Conservation (phyloP, 2,329 filamentous ascomycete genomes). For the Venturia asperata region DNA sequence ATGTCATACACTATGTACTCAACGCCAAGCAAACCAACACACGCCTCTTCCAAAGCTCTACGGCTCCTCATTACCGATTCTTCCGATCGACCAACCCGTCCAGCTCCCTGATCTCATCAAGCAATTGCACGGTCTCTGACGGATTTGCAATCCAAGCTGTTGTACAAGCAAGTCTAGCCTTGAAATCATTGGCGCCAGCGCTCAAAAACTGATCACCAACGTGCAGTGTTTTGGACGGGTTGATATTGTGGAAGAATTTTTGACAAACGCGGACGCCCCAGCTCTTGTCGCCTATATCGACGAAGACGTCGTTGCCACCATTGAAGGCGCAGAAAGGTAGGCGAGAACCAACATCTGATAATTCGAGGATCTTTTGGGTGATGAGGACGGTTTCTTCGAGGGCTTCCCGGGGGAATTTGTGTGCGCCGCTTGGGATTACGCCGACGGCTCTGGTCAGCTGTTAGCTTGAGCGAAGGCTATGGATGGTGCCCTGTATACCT, state of each 20-base stretch:
- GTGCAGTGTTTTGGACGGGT: slow-evolving; percentile 75
- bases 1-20: not conserved
- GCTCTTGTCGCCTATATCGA: slow-evolving; percentile 96
- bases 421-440: slow-evolving; percentile 50
- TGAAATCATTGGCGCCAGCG: slow-evolving; percentile 94
- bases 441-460: slow-evolving; percentile 35
- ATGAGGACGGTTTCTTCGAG: slow-evolving; percentile 94
- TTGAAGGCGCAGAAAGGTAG: slow-evolving; percentile 98
- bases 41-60: not conserved
- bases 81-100: slow-evolving; percentile 29
- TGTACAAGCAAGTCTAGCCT: slow-evolving; percentile 83
- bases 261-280: slow-evolving; percentile 94
- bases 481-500: slow-evolving; percentile 36
- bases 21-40: not conserved
- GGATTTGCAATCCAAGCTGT: slow-evolving; percentile 97
- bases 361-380: slow-evolving; percentile 85
- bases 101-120: slow-evolving; percentile 66
- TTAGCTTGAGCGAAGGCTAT: not conserved
- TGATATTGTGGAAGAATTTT: slow-evolving; percentile 73
- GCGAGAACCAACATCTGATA: slow-evolving; percentile 59
- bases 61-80: slow-evolving; percentile 17
- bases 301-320: slow-evolving; percentile 91
- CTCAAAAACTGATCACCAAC: slow-evolving; percentile 95
- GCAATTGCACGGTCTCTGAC: slow-evolving; percentile 75
- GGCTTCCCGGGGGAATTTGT: slow-evolving; percentile 74